Evolutionary conservation across 805 yeast genomes (phyloP), one percentile per base, ranked within the genome.

Genomic region (Sugiyamaella smithiae): DNA sequence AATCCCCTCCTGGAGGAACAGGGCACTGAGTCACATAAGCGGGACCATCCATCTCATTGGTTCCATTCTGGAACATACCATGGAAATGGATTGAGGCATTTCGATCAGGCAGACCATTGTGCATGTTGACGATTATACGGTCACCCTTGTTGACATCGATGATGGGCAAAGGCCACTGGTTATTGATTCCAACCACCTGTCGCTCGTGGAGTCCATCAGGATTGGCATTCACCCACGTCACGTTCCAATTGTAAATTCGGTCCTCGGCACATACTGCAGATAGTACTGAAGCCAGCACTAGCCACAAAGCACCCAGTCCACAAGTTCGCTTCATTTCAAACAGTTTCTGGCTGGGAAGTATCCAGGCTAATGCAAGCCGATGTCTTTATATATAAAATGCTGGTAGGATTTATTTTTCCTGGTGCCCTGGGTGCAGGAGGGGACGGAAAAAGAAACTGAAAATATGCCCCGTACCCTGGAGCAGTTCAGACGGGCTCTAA

Each of bases 11-110:
- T 4, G 95, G 85, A n/a, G 86, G 82, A 56, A 88, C 83, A 24
- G 96, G 95, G 76, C 98, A 93, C 69, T 91, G 97, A 29, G 87
- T 80, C 40, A 91, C 74, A 78, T 79, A 73, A 60, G 85, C 85
- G 12, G 96, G 95, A 51, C 99, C 99, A 67, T 91, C 99, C 91
- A 85, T 85, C 63, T 76, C 82, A 59, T 65, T 73, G 12, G 90
- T 69, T 23, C 85, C 86, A 56, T 82, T 75, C 71, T 82, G 88
- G 80, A 85, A 93, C 64, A 93, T 63, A 49, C 99, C 99, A 69
- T 91, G 99, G 82, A 88, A 88, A 70, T 93, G 99, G 60, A 91
- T 67, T 5, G 91, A 70, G 35, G 96, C 86, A 69, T 82, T 82
- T 45, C 78, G 73, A 62, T 80, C 78, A 20, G 64, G 72, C 48